These are phyloP conservation scores for Pleoardoris graminearum DNA, from an alignment of 2,329 filamentous ascomycete genomes.

Conservation along the genomic window DNA sequence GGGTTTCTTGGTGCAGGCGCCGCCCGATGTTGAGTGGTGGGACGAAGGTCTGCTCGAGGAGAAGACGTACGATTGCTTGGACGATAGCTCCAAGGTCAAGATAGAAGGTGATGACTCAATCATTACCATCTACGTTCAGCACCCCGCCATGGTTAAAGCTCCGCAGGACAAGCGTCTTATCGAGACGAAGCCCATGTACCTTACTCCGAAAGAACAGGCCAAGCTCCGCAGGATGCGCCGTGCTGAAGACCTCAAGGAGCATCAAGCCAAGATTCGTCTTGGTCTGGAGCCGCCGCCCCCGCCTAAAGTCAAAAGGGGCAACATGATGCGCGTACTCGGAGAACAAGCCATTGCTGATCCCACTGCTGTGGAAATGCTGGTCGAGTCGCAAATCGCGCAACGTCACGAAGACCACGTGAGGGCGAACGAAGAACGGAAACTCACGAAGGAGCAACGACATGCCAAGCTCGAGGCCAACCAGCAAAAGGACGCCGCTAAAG, in stretches of 20 bases:
- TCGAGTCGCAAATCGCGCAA: slow-evolving; percentile 90
- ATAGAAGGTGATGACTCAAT: slow-evolving; percentile 80
- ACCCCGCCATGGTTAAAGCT: slow-evolving; percentile 86
- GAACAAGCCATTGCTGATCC: slow-evolving; percentile 94
- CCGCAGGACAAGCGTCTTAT: slow-evolving; percentile 85
- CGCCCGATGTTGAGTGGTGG: slow-evolving; percentile 96
- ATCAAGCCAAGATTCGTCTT: slow-evolving; percentile 92
- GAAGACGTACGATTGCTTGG: slow-evolving; percentile 72
- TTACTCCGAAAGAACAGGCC: slow-evolving; percentile 87
- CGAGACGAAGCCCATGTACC: slow-evolving; percentile 83
- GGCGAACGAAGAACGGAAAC: slow-evolving; percentile 79
- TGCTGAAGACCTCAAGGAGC: slow-evolving; percentile 91
- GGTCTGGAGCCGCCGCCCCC: slow-evolving; percentile 87
- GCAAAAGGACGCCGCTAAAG: slow-evolving; percentile 83
- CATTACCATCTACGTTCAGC: slow-evolving; percentile 87
- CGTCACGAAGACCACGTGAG: slow-evolving; percentile 77
- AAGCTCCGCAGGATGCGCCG: slow-evolving; percentile 88
- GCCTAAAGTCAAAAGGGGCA: slow-evolving; percentile 95
- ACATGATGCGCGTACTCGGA: slow-evolving; percentile 95
- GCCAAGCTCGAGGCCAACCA: slow-evolving; percentile 85
- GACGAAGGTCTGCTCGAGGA: slow-evolving; percentile 84
- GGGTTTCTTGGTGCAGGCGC: slow-evolving; percentile 79
- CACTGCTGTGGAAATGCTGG: slow-evolving; percentile 91
- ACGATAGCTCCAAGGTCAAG: slow-evolving; percentile 68
- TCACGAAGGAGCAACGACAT: slow-evolving; percentile 83